Base-by-base conservation (phyloP, 352 stramenopile genomes). In the Globisporangium okanoganense region DNA sequence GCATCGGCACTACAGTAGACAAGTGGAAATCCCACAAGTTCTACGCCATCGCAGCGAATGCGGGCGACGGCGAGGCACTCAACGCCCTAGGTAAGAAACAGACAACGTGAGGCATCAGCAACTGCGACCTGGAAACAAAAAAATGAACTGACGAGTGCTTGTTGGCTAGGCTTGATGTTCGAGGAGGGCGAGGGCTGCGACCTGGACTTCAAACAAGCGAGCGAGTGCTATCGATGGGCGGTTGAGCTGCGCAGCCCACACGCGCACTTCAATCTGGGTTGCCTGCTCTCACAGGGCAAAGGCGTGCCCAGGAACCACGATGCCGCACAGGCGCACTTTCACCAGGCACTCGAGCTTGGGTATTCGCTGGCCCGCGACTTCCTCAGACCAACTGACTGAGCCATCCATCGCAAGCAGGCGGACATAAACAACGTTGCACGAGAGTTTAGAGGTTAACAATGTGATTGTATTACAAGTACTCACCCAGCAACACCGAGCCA, bases 231-330 rank as follows among this genome's bases (percentile, higher is more conserved):
- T 38, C 76, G 77, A 13, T 62, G 63, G 52, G 82, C 81, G 1
- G 72, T 77, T 9, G 72, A 76, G 45, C 60, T 76, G 20, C 61
- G 70, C 12, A 80, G 67, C 41, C 71, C 81, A 1, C 78, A 92
- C 57, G 80, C 79, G 5, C 81, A 94, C 61, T 92, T 94, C 60
- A 94, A 94, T 54, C 72, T 91, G 20, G 85, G 78, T 6, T 90
- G 79, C 40, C 65, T 94, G 22, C 65, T 92, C 1, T 72, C 71
- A 0, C 49, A 79, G 24, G 81, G 85, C 50, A 90, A 89, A 64
- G 82, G 81, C 48, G 79, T 92, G 6, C 25, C 65, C 29, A 78
- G 78, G 31, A 85, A 90, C 58, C 29, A 65, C 0, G 73, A 83
- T 16, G 71, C 79, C 22, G 85, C 82, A 3, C 73, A 87, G n/a